Evolutionary conservation across 306 rosid species (phyloP).

Genomic region (Spatholobus suberectus): DNA sequence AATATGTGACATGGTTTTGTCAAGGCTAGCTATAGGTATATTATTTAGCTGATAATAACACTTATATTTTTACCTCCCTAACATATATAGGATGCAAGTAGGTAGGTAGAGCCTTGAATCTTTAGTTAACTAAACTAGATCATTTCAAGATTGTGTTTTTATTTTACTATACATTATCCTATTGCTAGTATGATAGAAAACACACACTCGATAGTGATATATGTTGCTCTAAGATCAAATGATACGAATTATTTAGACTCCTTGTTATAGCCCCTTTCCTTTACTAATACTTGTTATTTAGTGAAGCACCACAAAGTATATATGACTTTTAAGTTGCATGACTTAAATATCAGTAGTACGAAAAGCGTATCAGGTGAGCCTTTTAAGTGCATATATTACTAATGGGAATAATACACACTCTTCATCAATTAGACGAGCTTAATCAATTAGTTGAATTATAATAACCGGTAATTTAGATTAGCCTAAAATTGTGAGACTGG

Average conservation of each 20-base stretch:
- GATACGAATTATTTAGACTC: neutral
- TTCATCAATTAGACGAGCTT: neutral
- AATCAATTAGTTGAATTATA: neutral
- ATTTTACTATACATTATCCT: neutral
- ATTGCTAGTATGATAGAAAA: neutral
- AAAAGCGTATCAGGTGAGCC: neutral
- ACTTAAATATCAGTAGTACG: neutral
- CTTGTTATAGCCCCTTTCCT: neutral
- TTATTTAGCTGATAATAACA: neutral
- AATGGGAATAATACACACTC: too few species aligned
- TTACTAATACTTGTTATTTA: neutral
- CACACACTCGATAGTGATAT: neutral
- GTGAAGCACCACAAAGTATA: neutral
- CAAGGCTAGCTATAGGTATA: neutral
- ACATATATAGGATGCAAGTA: slow-evolving; percentile 8
- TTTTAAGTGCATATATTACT: neutral
- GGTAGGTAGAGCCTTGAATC: neutral
- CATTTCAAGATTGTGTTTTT: neutral
- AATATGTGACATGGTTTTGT: neutral
- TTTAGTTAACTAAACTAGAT: neutral
- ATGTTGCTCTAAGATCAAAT: neutral
- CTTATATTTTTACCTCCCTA: neutral
- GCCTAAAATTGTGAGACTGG: neutral
- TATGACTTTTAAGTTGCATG: neutral
- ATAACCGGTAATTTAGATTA: neutral